Evolutionary conservation across 345 rosid species (phyloP).

Genomic region (Arabidopsis suecica): DNA sequence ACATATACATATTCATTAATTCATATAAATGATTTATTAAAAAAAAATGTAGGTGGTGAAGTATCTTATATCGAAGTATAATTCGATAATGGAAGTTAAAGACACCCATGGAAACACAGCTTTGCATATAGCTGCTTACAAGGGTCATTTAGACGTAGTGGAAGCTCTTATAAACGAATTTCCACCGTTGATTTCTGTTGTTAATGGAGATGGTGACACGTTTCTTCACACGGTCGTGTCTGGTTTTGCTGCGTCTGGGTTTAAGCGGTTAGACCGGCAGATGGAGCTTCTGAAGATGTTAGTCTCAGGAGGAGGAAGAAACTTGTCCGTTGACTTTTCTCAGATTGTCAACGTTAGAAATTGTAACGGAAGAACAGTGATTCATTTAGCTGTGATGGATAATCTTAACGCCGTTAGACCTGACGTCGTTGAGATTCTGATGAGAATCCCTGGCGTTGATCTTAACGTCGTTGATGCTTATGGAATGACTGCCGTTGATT

Average conservation of each 20-base stretch:
- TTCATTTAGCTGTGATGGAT: constrained; percentile 82
- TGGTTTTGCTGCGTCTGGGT: constrained; percentile 75
- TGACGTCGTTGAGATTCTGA: constrained; percentile 69
- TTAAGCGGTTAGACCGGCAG: constrained; percentile 74
- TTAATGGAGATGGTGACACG: constrained; percentile 73
- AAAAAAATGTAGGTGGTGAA: constrained; percentile 64
- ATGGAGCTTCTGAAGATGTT: constrained; percentile 71
- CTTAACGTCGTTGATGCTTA: constrained; percentile 67
- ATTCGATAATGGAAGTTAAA: constrained; percentile 47
- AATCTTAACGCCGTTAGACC: constrained; percentile 55
- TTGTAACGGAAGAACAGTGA: constrained; percentile 72
- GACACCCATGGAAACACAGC: constrained; percentile 86
- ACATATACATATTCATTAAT: background rate
- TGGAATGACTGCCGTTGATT: constrained; percentile 84
- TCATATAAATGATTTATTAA: too few relatives aligned
- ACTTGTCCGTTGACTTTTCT: constrained; percentile 43
- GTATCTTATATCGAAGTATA: constrained; percentile 60
- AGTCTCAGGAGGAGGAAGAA: constrained; percentile 47
- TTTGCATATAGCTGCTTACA: constrained; percentile 79
- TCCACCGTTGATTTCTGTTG: constrained; percentile 51
- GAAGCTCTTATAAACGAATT: constrained; percentile 59
- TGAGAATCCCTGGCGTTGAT: constrained; percentile 60
- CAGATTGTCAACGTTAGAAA: constrained; percentile 68
- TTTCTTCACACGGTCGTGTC: constrained; percentile 89
- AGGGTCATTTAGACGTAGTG: constrained; percentile 67